Base-by-base conservation (phyloP, 2,329 filamentous ascomycete species). In the Alternaria sp. region DNA sequence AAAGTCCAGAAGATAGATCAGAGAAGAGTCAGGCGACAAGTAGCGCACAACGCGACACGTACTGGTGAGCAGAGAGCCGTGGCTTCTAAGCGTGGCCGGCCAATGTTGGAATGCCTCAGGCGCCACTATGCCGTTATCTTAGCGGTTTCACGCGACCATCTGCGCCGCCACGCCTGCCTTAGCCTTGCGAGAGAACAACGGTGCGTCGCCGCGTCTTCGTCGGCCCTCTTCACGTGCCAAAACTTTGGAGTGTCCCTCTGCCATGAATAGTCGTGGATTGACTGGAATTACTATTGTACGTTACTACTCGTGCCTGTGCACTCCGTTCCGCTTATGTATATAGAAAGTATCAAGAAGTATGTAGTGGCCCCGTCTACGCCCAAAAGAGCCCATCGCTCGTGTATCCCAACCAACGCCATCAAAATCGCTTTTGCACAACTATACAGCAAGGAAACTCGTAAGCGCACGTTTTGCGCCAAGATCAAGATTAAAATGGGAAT, bases 381-480 rank as follows among this genome's bases (percentile, higher is more conserved):
- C 65, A 58, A n/a, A 32, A 50, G 19, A 55, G 56, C 50, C 53
- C 36, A 21, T 28, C 51, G 50, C 56, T 59, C 57, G n/a, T 32
- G 30, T 49, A 12, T 44, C 36, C 57, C 19, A 52, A 52, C 4
- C 57, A 66, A 66, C 61, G 63, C 67, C 63, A 21, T 43, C 50
- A 32, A 66, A 23, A 57, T 43, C 60, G 57, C 65, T 71, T 70
- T 70, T 68, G 49, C 62, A 40, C 51, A 63, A 63, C 50, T 67
- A 36, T 73, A 72, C 71, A 70, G 21, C 17, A 71, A 74, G 43
- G 67, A 73, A 59, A 74, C 67, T 74, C 72, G 72, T 74, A 28
- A 67, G 45, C 44, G 49, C 54, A 58, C 62, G n/a, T 56, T 43
- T 19, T 49, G 57, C 54, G 54, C 47, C 46, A 30, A 56, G 40